Evolutionary conservation across 148 eudicot species (phyloP).

Genomic region (Drosera capensis): DNA sequence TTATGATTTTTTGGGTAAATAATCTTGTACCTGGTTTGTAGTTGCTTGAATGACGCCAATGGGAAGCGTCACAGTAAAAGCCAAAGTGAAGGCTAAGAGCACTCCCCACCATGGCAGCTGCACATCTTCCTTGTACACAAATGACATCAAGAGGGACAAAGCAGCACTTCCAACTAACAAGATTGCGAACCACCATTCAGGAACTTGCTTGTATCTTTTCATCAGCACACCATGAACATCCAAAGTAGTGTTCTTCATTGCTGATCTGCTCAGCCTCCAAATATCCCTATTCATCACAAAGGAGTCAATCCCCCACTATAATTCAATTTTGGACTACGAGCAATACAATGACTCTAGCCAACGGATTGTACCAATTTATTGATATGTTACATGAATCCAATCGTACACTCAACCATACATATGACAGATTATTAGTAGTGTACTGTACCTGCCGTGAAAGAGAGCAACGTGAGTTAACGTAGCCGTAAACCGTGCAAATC

Average conservation of each 20-base stretch:
- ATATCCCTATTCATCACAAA: conserved; percentile 43
- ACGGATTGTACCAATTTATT: too few species aligned
- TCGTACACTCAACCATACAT: too few species aligned
- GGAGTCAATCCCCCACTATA: background rate
- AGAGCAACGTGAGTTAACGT: conserved; percentile 85
- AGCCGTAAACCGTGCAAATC: conserved; percentile 87
- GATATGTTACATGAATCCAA: background rate
- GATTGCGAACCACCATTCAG: conserved; percentile 80
- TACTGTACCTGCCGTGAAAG: conserved; percentile 91
- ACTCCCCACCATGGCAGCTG: conserved; percentile 99
- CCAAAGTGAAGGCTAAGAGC: conserved; percentile 81
- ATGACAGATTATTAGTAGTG: too few species aligned
- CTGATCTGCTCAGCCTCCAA: conserved; percentile 83
- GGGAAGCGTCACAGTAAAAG: conserved; percentile 84
- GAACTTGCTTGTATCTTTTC: conserved; percentile 81
- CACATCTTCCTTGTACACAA: conserved; percentile 83
- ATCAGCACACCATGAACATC: conserved; percentile 81
- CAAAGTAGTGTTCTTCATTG: conserved; percentile 46
- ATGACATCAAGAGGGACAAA: conserved; percentile 61
- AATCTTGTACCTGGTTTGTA: conserved; percentile 92
- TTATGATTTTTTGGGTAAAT: too few species aligned
- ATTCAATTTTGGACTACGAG: too few species aligned
- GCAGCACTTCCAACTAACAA: conserved; percentile 44
- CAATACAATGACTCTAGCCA: too few species aligned
- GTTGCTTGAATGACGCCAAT: conserved; percentile 99